These are phyloP conservation scores for Vaccinium macrocarpon DNA, from an alignment of 148 eudicot genomes.

Conservation along the genomic window DNA sequence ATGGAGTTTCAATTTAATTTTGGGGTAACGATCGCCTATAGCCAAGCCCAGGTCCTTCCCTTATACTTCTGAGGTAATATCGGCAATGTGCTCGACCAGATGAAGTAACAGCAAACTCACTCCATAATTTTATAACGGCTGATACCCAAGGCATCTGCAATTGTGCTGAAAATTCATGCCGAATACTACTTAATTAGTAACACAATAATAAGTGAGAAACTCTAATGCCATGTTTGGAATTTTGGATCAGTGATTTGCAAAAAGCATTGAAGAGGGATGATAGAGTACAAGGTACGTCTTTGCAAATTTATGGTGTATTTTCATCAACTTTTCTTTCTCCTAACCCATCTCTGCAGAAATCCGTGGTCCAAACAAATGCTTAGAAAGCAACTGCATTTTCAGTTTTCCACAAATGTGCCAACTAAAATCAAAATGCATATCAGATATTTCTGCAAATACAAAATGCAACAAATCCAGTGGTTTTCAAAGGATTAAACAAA, in stretches of 20 bases:
- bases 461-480: background rate
- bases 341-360: background rate
- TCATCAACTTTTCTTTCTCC: background rate
- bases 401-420: background rate
- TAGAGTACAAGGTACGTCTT: too few species aligned
- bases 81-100: too few species aligned
- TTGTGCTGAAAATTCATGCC: background rate
- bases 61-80: too few species aligned
- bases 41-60: too few species aligned
- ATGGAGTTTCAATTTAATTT: too few species aligned
- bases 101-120: too few species aligned
- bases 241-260: background rate
- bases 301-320: background rate
- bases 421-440: background rate
- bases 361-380: background rate
- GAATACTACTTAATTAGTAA: too few species aligned
- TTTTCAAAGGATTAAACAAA: background rate
- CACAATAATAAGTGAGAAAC: too few species aligned
- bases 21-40: background rate
- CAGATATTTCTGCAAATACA: background rate
- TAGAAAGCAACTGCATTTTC: constrained; percentile 17
- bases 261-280: background rate
- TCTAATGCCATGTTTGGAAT: too few species aligned
- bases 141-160: background rate
- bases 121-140: background rate